A percentile compares a stretch with the other conserved stretches of the same genome.
These are phyloP conservation scores for Eragrostis tef DNA, from an alignment of 202 grass and related monocot species.

Conservation along the genomic window DNA sequence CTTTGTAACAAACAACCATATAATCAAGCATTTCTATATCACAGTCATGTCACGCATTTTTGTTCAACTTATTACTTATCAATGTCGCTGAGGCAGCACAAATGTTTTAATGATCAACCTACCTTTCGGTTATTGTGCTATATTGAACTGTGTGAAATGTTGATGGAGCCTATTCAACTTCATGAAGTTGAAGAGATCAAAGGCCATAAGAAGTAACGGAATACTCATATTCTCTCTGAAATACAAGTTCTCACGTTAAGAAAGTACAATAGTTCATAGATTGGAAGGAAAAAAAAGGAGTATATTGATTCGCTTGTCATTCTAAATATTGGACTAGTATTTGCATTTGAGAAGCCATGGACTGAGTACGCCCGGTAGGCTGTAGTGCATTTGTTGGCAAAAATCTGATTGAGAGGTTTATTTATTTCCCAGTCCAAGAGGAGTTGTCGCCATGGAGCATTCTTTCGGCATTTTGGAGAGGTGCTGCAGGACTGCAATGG, in stretches of 20 bases:
- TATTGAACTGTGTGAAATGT: background rate
- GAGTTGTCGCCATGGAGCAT: constrained; percentile 71
- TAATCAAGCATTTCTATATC: constrained; percentile 14
- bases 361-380: background rate
- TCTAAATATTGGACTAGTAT: background rate
- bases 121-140: background rate
- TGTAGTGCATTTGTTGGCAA: constrained; percentile 5
- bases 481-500: constrained; percentile 79
- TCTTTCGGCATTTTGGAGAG: constrained; percentile 95
- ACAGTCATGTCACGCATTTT: background rate
- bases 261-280: constrained; percentile 7
- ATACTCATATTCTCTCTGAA: background rate
- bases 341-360: constrained; percentile 29
- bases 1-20: constrained; percentile 32
- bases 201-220: background rate
- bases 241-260: constrained; percentile 24
- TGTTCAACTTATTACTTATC: background rate
- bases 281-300: background rate
- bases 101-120: constrained; percentile 11
- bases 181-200: constrained; percentile 16
- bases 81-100: constrained; percentile 3
- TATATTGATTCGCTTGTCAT: background rate
- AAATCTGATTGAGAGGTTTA: constrained; percentile 12
- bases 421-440: constrained; percentile 65
- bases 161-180: background rate